These are phyloP conservation scores for Saccharomycopsis fibuligera DNA, from an alignment of 805 yeast genomes.

Conservation along the genomic window DNA sequence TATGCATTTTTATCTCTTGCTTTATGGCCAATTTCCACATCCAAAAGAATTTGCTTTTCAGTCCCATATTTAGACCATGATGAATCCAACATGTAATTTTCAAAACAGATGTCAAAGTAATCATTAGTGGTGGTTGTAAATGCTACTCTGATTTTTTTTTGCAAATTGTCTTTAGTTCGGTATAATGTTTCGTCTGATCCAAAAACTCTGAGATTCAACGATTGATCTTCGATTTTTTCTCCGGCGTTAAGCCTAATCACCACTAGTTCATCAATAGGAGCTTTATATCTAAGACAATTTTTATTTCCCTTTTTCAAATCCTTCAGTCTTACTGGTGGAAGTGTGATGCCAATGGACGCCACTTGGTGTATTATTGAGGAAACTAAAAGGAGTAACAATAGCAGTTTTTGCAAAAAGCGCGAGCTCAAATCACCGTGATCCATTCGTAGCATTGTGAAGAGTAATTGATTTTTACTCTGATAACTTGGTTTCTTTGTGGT, in stretches of 20 bases:
- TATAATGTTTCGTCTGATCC: conserved; percentile 12
- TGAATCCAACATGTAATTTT: conserved; percentile 28
- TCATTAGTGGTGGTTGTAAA: conserved; percentile 13
- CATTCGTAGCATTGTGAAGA: no score
- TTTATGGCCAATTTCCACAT: conserved; percentile 18
- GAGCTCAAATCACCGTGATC: no score
- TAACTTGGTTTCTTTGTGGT: no score
- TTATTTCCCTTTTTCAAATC: conserved; percentile 4
- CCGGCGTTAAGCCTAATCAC: conserved; percentile 16
- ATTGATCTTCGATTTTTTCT: conserved; percentile 7
- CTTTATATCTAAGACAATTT: conserved; percentile 11
- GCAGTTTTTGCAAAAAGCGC: no score
- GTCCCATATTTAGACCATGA: conserved; percentile 31
- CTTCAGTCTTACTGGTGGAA: conserved; percentile 16
- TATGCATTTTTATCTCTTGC: conserved; percentile 12
- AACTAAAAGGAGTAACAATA: not conserved
- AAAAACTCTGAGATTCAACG: conserved; percentile 8
- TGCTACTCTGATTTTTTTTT: conserved; percentile 9
- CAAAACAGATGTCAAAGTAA: conserved; percentile 27
- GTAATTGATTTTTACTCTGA: no score
- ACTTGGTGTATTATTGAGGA: not conserved
- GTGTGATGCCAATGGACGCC: conserved; percentile 7
- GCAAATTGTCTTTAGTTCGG: conserved; percentile 10
- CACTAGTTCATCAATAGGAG: conserved; percentile 9
- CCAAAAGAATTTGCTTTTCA: conserved; percentile 23